Conservation (phyloP, 2,329 filamentous ascomycete genomes). For the Xylariaceae sp. region DNA sequence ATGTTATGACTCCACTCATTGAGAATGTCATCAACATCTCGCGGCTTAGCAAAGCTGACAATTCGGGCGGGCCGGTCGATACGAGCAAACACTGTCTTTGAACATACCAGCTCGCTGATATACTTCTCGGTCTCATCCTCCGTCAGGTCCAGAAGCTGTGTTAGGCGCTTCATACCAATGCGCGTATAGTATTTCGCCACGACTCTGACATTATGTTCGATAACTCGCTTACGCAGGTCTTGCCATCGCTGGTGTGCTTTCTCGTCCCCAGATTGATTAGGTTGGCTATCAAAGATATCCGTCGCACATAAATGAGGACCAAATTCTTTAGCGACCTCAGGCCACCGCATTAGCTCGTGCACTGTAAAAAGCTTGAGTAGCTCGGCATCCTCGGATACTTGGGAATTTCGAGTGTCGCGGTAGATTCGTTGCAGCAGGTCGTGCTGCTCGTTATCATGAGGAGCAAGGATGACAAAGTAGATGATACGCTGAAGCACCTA, state of each 20-base stretch:
- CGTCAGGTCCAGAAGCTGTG: slow-evolving; percentile 85
- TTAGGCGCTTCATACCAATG: slow-evolving; percentile 89
- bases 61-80: slow-evolving; percentile 93
- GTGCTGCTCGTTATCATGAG: slow-evolving; percentile 98
- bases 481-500: slow-evolving; percentile 92
- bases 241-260: slow-evolving; percentile 89
- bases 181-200: slow-evolving; percentile 99
- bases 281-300: slow-evolving; percentile 81
- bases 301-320: slow-evolving; percentile 86
- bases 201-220: slow-evolving; percentile 98
- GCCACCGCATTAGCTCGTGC: slow-evolving; percentile 98
- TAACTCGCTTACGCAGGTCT: slow-evolving; percentile 95
- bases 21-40: slow-evolving; percentile 92
- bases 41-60: slow-evolving; percentile 92
- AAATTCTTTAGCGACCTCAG: slow-evolving; percentile 86
- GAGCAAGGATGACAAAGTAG: slow-evolving; percentile 95
- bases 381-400: slow-evolving; percentile 80
- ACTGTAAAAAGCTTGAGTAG: slow-evolving; percentile 94
- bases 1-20: slow-evolving; percentile 99
- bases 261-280: slow-evolving; percentile 71
- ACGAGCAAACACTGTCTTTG: slow-evolving; percentile 97
- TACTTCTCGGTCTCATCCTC: slow-evolving; percentile 99
- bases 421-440: slow-evolving; percentile 94
- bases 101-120: slow-evolving; percentile 94
- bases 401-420: slow-evolving; percentile 79